These are phyloP conservation scores for Scenedesmus sp. DNA, from an alignment of 163 green algal genomes.

Conservation along the genomic window DNA sequence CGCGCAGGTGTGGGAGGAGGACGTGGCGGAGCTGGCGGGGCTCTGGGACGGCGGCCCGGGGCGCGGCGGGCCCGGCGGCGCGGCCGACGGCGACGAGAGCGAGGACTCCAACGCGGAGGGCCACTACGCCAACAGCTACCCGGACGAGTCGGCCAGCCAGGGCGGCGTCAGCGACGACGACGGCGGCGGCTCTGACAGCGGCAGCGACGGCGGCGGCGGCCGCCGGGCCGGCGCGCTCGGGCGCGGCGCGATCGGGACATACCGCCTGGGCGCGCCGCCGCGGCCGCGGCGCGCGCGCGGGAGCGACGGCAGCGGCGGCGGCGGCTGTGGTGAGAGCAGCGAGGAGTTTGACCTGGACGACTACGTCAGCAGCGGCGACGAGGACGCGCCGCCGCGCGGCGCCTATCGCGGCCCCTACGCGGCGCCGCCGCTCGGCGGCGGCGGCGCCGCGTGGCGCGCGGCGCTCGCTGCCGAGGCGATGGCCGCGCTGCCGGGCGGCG, in stretches of 20 bases:
- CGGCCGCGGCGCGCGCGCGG: too few species aligned
- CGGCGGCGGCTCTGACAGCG: neutral
- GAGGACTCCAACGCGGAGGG: slow-evolving; percentile 68
- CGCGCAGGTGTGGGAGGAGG: slow-evolving; percentile 7
- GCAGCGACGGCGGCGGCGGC: neutral
- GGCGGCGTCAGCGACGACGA: neutral
- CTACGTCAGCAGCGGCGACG: slow-evolving; percentile 28
- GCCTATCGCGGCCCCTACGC: neutral
- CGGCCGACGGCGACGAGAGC: slow-evolving; percentile 50
- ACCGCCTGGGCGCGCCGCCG: too few species aligned
- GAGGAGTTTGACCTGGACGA: slow-evolving; percentile 41
- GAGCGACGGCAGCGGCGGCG: neutral
- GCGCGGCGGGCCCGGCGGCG: too few species aligned
- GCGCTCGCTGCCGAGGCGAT: neutral
- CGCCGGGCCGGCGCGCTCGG: too few species aligned
- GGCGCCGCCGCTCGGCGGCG: neutral
- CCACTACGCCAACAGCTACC: slow-evolving; percentile 64
- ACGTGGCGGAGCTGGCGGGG: neutral
- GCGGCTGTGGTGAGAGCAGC: neutral
- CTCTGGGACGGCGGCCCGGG: neutral
- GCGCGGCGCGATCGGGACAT: too few species aligned
- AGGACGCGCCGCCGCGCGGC: neutral
- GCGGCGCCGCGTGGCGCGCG: slow-evolving; percentile 13
- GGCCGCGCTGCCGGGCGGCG: too few species aligned
- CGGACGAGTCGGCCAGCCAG: slow-evolving; percentile 1